Base-by-base conservation (phyloP, 1,139 yeast species). In the Yamadazyma pseudoaaseri region DNA sequence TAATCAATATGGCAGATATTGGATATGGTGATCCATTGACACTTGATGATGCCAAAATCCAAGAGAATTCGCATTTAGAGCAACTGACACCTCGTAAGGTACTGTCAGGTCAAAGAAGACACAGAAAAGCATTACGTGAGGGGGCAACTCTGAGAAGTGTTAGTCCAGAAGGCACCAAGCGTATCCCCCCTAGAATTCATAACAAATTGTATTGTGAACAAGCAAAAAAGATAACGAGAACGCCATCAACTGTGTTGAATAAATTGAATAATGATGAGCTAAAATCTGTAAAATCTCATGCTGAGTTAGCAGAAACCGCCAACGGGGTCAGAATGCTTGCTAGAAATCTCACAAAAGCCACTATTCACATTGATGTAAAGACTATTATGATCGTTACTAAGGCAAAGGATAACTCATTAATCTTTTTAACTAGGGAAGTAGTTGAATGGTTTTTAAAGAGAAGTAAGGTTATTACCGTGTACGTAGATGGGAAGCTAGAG, bases 321-420 rank as follows among this genome's bases (percentile, higher is more conserved):
- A 85, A 86, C 47, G 94, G 92, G 2, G 95, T 86, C 2, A 69
- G 96, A 30, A 74, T 83, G 66, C 65, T 86, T 41, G 87, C 92
- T 14, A 81, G 81, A 44, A 85, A 83, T 53, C 64, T 86, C 27
- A 75, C 83, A 30, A 76, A 79, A 46, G 89, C 95, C 5, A 80
- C 86, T 3, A 81, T 86, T 25, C 81, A 80, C 44, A 58, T 86
- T 18, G 81, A 83, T 37, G 81, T 84, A 7, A 70, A 72, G 35
- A 77, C 86, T 7, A 75, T 87, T 16, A 73, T 87, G 79, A 75
- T 87, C 15, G 89, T 86, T 10, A 87, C 96, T 10, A 87, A 87
- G 55, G 94, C 94, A 0, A 70, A 92, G 35, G 96, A 87, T 52
- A 81, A 82, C 48, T 79, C 89, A 5, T 64, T 86, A 37, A 76